Evolutionary conservation across 1,284 basidiomycete species (phyloP).

Genomic region (Schizopora paradoxa): DNA sequence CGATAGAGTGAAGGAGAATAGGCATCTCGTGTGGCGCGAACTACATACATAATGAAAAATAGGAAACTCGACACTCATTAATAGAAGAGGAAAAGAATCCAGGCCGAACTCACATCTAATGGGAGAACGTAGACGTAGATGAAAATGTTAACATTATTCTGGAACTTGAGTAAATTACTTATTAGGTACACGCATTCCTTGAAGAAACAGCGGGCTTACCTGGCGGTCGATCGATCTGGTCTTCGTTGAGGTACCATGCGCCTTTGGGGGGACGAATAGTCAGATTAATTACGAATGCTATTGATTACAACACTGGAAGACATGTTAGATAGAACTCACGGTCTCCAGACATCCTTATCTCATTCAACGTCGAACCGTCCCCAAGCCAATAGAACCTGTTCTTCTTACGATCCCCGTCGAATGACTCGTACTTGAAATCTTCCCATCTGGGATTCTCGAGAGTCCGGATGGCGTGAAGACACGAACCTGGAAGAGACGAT

Average conservation of each 20-base stretch:
- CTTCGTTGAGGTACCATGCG: slow-evolving; percentile 43
- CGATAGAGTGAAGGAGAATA: no score
- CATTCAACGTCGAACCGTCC: slow-evolving; percentile 45
- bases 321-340: slow-evolving; percentile 33
- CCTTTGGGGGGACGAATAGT: slow-evolving; percentile 27
- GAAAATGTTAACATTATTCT: no score
- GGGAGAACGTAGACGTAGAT: no score
- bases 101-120: no score
- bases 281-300: not conserved
- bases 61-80: no score
- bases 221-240: slow-evolving; percentile 38
- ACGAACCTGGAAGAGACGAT: slow-evolving; percentile 37
- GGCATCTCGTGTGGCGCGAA: no score
- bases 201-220: no score
- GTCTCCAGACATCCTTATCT: slow-evolving; percentile 39
- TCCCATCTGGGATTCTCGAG: slow-evolving; percentile 59
- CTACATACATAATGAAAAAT: no score
- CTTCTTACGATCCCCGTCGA: slow-evolving; percentile 31
- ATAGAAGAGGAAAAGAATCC: no score
- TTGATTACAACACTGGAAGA: not conserved
- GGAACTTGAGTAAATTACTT: no score
- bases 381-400: slow-evolving; percentile 58
- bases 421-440: slow-evolving; percentile 50
- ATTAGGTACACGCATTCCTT: no score
- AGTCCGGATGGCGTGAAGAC: slow-evolving; percentile 45